Conservation (phyloP, 495 filamentous ascomycete species). For the Lasiosphaeris hirsuta region DNA sequence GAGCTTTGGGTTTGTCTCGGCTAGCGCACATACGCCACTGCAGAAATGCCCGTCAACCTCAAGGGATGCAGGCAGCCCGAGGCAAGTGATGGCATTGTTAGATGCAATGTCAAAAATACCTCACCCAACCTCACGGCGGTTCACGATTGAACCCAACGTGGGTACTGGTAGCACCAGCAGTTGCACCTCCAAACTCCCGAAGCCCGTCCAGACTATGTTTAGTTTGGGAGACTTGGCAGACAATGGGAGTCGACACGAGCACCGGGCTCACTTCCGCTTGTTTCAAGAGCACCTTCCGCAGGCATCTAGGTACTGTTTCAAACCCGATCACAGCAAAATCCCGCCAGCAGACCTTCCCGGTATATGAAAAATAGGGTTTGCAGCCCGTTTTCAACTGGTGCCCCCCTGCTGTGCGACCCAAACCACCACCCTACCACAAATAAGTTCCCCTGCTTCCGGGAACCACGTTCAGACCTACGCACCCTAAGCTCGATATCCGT, state of each 20-base stretch:
- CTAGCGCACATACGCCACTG: slow-evolving; percentile 8
- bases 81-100: too few species aligned
- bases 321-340: too few species aligned
- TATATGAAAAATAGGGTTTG: too few species aligned
- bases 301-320: neutral
- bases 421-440: too few species aligned
- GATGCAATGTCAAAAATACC: too few species aligned
- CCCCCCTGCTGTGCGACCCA: too few species aligned
- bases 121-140: too few species aligned
- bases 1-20: slow-evolving; percentile 16
- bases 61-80: neutral
- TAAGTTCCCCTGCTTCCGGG: too few species aligned
- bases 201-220: neutral
- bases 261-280: neutral
- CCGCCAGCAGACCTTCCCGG: too few species aligned
- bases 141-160: neutral
- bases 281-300: neutral
- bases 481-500: neutral
- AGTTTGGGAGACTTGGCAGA: neutral
- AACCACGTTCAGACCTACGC: too few species aligned
- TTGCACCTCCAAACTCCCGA: neutral
- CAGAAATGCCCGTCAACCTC: neutral
- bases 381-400: too few species aligned
- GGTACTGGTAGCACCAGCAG: neutral
- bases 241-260: neutral